A percentile compares a stretch with the other conserved stretches of the same genome.
phyloP scores from a whole-genome alignment of 345 rosid species.

The Acer saccharum region DNA sequence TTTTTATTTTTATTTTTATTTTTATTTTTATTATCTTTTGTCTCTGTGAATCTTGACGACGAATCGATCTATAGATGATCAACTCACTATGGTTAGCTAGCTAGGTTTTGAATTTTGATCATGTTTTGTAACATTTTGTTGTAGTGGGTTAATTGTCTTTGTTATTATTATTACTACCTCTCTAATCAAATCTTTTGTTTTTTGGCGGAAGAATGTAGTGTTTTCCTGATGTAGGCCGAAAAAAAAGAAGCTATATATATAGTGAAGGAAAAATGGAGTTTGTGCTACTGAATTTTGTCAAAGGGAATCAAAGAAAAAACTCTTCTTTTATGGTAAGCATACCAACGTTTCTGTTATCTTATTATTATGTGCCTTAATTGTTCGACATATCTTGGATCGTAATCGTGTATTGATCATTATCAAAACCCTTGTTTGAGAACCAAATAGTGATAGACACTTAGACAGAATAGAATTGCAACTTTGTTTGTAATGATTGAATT shows the following conservation, averaged over 20 bases:
- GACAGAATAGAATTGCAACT: neutral
- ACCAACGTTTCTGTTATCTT: neutral
- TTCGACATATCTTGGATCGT: neutral
- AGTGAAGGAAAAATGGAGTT: slow-evolving; percentile 1
- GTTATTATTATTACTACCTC: neutral
- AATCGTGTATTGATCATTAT: neutral
- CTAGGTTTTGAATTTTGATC: slow-evolving; percentile 4
- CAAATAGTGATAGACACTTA: neutral
- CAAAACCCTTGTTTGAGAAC: neutral
- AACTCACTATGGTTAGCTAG: neutral
- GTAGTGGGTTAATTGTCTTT: neutral
- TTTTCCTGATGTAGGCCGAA: slow-evolving; percentile 21
- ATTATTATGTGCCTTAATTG: neutral
- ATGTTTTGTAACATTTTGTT: slow-evolving; percentile 14
- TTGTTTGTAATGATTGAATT: neutral
- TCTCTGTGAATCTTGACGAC: slow-evolving; percentile 21
- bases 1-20: neutral
- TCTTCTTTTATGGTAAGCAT: slow-evolving; percentile 30
- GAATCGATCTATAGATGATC: neutral
- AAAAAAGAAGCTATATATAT: slow-evolving; percentile 11
- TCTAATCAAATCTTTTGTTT: slow-evolving; percentile 10
- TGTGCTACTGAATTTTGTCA: slow-evolving; percentile 11
- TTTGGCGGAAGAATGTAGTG: slow-evolving; percentile 16
- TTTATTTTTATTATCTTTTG: neutral
- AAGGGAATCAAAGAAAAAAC: slow-evolving; percentile 7